These are phyloP conservation scores for Pueraria montana DNA, from an alignment of 306 rosid species.

Conservation along the genomic window DNA sequence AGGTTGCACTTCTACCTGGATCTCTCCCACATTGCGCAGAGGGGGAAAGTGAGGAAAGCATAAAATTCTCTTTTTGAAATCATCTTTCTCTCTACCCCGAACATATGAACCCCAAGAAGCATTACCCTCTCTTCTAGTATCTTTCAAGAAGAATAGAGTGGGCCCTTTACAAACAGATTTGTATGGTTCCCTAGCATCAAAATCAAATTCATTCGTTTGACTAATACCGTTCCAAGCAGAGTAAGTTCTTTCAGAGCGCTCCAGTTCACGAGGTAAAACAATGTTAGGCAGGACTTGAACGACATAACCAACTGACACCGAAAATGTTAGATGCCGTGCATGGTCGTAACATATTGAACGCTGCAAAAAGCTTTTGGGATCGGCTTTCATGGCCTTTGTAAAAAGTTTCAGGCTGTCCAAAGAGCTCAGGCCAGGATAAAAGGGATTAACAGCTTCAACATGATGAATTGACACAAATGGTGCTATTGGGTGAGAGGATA, in stretches of 20 bases:
- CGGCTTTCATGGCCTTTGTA: constrained; percentile 71
- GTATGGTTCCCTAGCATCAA: constrained; percentile 75
- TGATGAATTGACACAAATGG: constrained; percentile 87
- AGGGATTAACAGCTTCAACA: constrained; percentile 78
- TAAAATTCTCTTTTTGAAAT: constrained; percentile 67
- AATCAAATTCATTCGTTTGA: constrained; percentile 69
- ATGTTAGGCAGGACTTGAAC: constrained; percentile 72
- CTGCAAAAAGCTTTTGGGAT: constrained; percentile 74
- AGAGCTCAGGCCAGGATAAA: constrained; percentile 75
- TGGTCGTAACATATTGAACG: constrained; percentile 77
- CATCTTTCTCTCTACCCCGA: constrained; percentile 60
- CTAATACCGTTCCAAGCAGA: constrained; percentile 82
- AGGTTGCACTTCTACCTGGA: constrained; percentile 63
- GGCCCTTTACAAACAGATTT: constrained; percentile 77
- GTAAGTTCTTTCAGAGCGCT: constrained; percentile 79
- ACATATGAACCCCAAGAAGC: constrained; percentile 69
- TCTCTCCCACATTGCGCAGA: constrained; percentile 57
- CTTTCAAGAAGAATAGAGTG: constrained; percentile 67
- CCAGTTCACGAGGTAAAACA: constrained; percentile 78
- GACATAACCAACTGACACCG: constrained; percentile 77
- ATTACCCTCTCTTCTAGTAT: constrained; percentile 60
- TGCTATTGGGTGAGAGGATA: constrained; percentile 81
- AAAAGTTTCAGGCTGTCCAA: constrained; percentile 75
- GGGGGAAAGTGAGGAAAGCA: constrained; percentile 70
- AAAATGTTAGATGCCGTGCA: constrained; percentile 59